These are phyloP conservation scores for Diutina scorzettiae DNA, from an alignment of 1,139 yeast species.

Conservation along the genomic window DNA sequence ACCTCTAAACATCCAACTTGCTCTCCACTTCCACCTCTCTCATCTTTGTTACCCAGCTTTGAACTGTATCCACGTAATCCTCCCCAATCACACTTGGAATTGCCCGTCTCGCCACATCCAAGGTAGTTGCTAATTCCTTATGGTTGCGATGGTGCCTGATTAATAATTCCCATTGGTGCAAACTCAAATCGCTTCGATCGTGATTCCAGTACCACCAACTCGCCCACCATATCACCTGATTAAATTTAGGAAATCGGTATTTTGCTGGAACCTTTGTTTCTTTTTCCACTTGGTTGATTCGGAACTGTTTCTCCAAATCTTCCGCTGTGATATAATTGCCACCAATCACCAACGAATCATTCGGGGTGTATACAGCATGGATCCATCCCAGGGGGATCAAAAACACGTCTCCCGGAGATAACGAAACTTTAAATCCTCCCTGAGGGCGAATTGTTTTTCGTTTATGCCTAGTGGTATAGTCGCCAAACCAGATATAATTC, in stretches of 20 bases:
- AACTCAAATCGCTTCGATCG: background rate
- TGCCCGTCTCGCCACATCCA: background rate
- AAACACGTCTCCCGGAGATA: conserved; percentile 61
- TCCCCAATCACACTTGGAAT: background rate
- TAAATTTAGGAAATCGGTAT: conserved; percentile 70
- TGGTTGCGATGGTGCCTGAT: background rate
- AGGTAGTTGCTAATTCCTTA: background rate
- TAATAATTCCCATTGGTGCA: background rate
- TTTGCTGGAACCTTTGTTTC: conserved; percentile 62
- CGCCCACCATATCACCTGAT: conserved; percentile 57
- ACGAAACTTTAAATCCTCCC: conserved; percentile 52
- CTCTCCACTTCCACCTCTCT: no score
- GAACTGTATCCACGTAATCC: background rate
- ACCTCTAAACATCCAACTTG: no score
- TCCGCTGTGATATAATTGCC: conserved; percentile 70
- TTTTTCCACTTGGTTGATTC: conserved; percentile 49
- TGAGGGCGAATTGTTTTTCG: conserved; percentile 18
- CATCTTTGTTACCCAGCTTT: no score
- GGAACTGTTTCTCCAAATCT: conserved; percentile 51
- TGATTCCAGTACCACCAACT: conserved; percentile 15
- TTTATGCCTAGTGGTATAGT: conserved; percentile 19
- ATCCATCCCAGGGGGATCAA: conserved; percentile 91
- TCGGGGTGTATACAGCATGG: conserved; percentile 78
- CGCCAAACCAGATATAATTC: conserved; percentile 56
- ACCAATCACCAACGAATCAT: conserved; percentile 73